Evolutionary conservation across 106 monocot genomes (phyloP), one percentile per base, ranked within the genome.

Genomic region (Dendrobium huoshanense): DNA sequence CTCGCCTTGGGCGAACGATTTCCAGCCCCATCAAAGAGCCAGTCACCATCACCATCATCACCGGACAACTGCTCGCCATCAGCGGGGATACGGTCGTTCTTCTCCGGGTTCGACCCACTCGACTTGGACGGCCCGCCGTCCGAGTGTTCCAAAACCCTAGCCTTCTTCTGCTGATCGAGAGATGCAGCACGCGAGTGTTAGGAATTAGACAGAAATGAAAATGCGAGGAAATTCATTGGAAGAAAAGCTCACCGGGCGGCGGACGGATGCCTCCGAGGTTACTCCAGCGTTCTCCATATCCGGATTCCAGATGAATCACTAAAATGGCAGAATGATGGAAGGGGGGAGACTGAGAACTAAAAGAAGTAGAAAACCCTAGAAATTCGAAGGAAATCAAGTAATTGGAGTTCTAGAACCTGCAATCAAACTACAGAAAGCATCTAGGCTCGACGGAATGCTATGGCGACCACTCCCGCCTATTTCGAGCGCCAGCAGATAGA

Each of bases 261-360:
- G 88, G 48, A 85, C 81, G 77, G 92, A 93, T 27, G 90, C 85
- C 82, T 93, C 92, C 25, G 92, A 90, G 37, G 85, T 80, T 9
- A 85, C 88, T 42, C 84, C 90, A 16, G 88, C 76, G 73, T 68
- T 76, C 78, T 90, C 90, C 92, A 92, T 92, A 65, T 51, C 4
- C 15, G 79, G 41, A 3, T 40, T 51, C 49, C 22, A 55, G 18
- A 70, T 29, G 25, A 54, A 49, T 9, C 22, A 33, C 13, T 22
- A 10, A 3, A 47, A 27, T 5, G 24, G 67, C 22, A 47, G 40
- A 6, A 11, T 42, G 74, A 37, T 6, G 2, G 10, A 7, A 7
- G 6, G 7, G 11, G 13, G 0, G 22, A 61, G 2, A 70, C 70
- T 70, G 31, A 2, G 33, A 70, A 33, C 33, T 33, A 37, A 70